phyloP scores from a whole-genome alignment of 768 basidiomycete species.

The Auriscalpium vulgare region DNA sequence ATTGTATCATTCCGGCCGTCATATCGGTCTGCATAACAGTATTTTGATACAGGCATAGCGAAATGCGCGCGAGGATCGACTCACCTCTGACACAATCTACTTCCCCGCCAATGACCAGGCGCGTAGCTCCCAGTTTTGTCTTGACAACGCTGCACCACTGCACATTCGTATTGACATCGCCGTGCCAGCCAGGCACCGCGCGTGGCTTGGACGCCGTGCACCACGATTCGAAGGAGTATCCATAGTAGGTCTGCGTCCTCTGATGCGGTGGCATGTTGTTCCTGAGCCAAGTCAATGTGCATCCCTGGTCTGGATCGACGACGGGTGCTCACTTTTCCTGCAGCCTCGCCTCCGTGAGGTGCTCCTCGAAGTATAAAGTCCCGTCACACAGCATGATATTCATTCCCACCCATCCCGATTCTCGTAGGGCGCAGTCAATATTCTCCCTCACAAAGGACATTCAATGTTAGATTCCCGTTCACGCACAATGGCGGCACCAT shows the following conservation, averaged over 20 bases:
- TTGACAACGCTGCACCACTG: slow-evolving; percentile 90
- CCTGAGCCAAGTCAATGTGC: slow-evolving; percentile 29
- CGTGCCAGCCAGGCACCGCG: slow-evolving; percentile 50
- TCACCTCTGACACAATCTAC: slow-evolving; percentile 83
- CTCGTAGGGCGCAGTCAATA: slow-evolving; percentile 79
- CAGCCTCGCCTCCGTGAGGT: slow-evolving; percentile 49
- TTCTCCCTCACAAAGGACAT: slow-evolving; percentile 42
- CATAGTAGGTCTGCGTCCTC: slow-evolving; percentile 65
- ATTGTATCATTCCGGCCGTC: slow-evolving; percentile 57
- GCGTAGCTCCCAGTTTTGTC: slow-evolving; percentile 66
- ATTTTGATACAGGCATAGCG: neutral
- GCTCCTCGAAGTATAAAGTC: slow-evolving; percentile 71
- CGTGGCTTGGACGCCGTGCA: slow-evolving; percentile 46
- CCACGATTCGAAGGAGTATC: slow-evolving; percentile 86
- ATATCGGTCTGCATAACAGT: slow-evolving; percentile 40
- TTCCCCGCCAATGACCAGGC: slow-evolving; percentile 80
- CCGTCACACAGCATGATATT: slow-evolving; percentile 74
- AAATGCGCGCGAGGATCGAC: slow-evolving; percentile 6
- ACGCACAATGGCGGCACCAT: neutral
- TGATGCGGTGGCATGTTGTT: slow-evolving; percentile 59
- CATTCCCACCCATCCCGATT: slow-evolving; percentile 72
- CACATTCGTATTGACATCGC: slow-evolving; percentile 79
- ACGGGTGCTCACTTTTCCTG: slow-evolving; percentile 48
- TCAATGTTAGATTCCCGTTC: neutral
- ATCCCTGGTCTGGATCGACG: neutral